Evolutionary conservation across 495 filamentous ascomycete species (phyloP), one percentile per base, ranked within the genome.

Genomic region (Penicillium malachiteum): DNA sequence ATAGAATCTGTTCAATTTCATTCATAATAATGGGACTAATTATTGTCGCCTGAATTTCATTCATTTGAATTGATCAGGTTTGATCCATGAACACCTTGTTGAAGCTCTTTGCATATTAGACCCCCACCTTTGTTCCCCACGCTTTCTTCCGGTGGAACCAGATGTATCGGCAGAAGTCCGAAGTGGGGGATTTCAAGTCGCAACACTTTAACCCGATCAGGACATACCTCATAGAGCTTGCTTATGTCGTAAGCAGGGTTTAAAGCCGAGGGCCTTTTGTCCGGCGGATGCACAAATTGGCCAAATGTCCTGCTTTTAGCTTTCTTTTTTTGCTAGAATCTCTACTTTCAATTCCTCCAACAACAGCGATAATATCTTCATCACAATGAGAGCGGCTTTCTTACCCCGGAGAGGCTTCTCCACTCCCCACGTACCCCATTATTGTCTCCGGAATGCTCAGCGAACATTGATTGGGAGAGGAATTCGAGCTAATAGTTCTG

Each of bases 161-260:
- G 38, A 11, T 38, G 9, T 58, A 56, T 74, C 71, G 68, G 70
- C 62, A 59, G 61, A 74, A 58, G 48, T 71, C 70, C 66, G 64
- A 64, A 18, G 44, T 48, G 48, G 55, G 59, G 48, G 17, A 42
- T 26, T 45, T 13, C 5, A 38, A 54, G n/a, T 57, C 57, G 52
- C 57, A 38, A 49, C 63, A 42, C 32, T 59, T 62, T 48, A 44
- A 32, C 41, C 55, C 55, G 55, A 62, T 65, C n/a, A n/a, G 26
- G 50, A 50, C 40, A 54, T 54, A 57, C 58, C 39, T 51, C 55
- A 62, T 65, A 16, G 13, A 18, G 50, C 50, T 42, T 56, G 35
- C 32, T 46, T 46, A 54, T 61, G 31, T 42, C 55, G 52, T 43
- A 14, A 52, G n/a, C 16, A 38, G 21, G 17, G 32, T 8, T 21